These are phyloP conservation scores for Mucuna pruriens DNA, from an alignment of 306 rosid species.

Conservation along the genomic window DNA sequence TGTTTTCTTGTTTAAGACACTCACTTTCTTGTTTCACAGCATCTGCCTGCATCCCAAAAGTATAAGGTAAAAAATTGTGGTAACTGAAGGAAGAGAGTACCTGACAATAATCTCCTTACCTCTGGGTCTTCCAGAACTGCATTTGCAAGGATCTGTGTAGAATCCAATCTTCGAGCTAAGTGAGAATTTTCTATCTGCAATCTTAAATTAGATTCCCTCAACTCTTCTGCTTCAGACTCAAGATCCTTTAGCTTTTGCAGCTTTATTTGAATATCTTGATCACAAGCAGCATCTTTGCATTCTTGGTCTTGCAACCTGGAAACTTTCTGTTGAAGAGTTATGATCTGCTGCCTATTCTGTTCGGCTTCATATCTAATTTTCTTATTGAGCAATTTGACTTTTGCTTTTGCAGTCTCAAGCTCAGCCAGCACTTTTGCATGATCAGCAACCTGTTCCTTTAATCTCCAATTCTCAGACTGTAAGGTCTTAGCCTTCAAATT, in stretches of 20 bases:
- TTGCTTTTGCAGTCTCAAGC: conserved; percentile 64
- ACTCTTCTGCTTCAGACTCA: conserved; percentile 60
- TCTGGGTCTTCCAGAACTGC: conserved; percentile 63
- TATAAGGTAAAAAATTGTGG: conserved; percentile 11
- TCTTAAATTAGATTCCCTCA: conserved; percentile 56
- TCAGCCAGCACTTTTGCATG: conserved; percentile 62
- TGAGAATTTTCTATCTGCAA: conserved; percentile 71
- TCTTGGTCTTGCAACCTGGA: conserved; percentile 63
- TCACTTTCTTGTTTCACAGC: conserved; percentile 52
- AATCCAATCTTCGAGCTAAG: conserved; percentile 70
- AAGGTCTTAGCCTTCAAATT: conserved; percentile 74
- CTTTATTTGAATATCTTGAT: conserved; percentile 49
- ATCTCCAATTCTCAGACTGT: conserved; percentile 66
- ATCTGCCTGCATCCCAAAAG: conserved; percentile 51
- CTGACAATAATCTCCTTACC: conserved; percentile 43
- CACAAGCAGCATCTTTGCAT: conserved; percentile 39
- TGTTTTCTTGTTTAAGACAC: conserved; percentile 57
- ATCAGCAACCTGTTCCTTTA: conserved; percentile 61
- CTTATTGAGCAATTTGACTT: conserved; percentile 59
- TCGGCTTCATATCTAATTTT: conserved; percentile 65
- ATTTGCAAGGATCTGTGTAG: conserved; percentile 75
- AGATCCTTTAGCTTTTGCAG: conserved; percentile 59
- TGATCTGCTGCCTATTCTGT: conserved; percentile 60
- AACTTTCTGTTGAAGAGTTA: conserved; percentile 63
- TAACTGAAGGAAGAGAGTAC: conserved; percentile 3